Evolutionary conservation across 2,329 filamentous ascomycete species (phyloP).

Genomic region (Arthrobotrys musiformis): DNA sequence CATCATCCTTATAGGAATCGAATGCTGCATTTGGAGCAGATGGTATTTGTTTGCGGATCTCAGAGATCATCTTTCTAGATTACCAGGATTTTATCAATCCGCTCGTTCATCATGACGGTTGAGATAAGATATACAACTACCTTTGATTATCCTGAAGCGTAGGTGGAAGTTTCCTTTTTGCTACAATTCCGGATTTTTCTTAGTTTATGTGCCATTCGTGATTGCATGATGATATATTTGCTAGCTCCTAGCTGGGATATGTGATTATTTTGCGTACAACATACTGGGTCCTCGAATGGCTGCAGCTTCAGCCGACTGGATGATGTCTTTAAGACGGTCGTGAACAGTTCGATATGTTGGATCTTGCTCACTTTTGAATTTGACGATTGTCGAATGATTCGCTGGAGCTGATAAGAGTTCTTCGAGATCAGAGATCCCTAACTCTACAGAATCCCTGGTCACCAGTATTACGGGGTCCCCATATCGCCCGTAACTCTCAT

Average conservation of each 20-base stretch:
- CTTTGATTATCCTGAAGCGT: conserved; percentile 60
- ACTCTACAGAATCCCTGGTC: neutral
- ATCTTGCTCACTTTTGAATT: too few relatives aligned
- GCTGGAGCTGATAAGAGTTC: neutral
- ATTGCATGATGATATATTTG: neutral
- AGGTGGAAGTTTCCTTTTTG: too few relatives aligned
- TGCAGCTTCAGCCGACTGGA: neutral
- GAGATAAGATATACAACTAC: conserved; percentile 50
- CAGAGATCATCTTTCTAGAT: neutral
- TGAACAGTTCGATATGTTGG: neutral
- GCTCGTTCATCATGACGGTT: neutral
- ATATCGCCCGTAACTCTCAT: neutral
- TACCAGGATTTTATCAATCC: neutral
- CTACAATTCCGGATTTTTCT: too few relatives aligned
- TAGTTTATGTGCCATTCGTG: too few relatives aligned
- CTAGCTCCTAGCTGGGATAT: neutral
- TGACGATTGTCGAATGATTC: neutral
- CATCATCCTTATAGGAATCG: conserved; percentile 52
- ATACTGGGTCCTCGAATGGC: neutral
- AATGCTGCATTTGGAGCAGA: conserved; percentile 55
- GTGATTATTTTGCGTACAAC: conserved; percentile 1
- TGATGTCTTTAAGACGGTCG: neutral
- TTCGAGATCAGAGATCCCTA: neutral
- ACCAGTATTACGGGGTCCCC: neutral
- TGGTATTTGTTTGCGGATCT: conserved; percentile 29